Conservation (phyloP, 2,329 filamentous ascomycete species). For the Xenosphaeropsis pyriputrescens region DNA sequence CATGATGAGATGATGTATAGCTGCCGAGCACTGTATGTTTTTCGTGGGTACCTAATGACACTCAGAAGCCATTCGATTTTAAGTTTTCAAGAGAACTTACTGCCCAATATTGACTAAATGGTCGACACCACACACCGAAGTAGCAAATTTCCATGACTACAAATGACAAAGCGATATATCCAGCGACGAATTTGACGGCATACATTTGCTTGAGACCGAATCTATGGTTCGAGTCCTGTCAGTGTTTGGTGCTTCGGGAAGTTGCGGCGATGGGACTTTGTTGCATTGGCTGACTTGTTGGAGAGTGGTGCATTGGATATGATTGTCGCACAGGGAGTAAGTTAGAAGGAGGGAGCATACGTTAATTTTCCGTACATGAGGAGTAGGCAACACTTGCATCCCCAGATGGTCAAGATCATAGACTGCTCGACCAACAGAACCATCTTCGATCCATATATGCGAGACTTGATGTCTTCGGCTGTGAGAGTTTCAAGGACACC, state of each 20-base stretch:
- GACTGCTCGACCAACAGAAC: constrained; percentile 46
- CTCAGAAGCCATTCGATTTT: constrained; percentile 6
- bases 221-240: constrained; percentile 10
- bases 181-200: constrained; percentile 31
- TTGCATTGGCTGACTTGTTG: no score
- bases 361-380: constrained; percentile 41
- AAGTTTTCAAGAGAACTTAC: constrained; percentile 34
- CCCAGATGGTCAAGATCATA: constrained; percentile 43
- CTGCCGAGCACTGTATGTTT: constrained; percentile 38
- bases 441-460: constrained; percentile 38
- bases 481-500: constrained; percentile 29
- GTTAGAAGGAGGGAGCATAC: constrained; percentile 15
- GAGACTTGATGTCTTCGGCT: constrained; percentile 14
- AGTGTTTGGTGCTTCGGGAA: no score
- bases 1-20: constrained; percentile 40
- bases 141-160: constrained; percentile 35
- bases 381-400: constrained; percentile 39
- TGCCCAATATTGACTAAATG: constrained; percentile 41
- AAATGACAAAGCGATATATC: constrained; percentile 31
- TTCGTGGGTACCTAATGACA: constrained; percentile 1
- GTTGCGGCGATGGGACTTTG: no score
- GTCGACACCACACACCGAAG: constrained; percentile 36
- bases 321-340: no score
- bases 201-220: constrained; percentile 29
- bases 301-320: no score